These are phyloP conservation scores for Pestalotiopsis sp. DNA, from an alignment of 2,329 filamentous ascomycete species.

Conservation along the genomic window DNA sequence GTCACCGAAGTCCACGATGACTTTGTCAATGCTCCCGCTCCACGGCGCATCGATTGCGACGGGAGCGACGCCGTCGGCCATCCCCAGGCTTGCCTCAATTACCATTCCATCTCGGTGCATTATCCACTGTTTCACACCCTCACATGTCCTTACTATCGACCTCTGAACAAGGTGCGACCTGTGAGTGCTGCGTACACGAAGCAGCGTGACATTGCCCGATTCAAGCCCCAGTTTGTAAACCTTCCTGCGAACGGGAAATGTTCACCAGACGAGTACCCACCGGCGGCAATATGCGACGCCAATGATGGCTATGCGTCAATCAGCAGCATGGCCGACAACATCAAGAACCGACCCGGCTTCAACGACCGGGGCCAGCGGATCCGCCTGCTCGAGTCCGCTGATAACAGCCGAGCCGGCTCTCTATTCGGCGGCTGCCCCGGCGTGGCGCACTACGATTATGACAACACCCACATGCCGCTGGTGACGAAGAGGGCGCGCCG, in stretches of 20 bases:
- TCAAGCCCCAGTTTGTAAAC: background rate
- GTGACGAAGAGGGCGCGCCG: background rate
- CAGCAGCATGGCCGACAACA: background rate
- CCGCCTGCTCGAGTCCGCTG: background rate
- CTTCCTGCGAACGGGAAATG: background rate
- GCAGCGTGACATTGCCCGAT: slow-evolving; percentile 3
- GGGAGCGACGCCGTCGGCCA: background rate
- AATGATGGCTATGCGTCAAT: slow-evolving; percentile 1
- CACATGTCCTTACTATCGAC: background rate
- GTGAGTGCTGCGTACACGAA: background rate
- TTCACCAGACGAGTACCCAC: slow-evolving; percentile 10
- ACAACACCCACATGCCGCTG: background rate
- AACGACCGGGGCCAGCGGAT: background rate
- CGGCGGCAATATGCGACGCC: background rate
- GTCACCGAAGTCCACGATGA: background rate
- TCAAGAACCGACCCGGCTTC: background rate
- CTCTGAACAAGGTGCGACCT: background rate
- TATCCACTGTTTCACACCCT: background rate
- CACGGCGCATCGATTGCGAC: background rate
- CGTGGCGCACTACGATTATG: background rate
- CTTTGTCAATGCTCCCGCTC: background rate
- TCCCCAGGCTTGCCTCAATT: slow-evolving; percentile 7
- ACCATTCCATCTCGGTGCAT: slow-evolving; percentile 2
- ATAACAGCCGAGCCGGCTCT: background rate
- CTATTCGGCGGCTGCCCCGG: background rate